A percentile compares a stretch with the other conserved stretches of the same genome.
Conservation (phyloP, 2,329 filamentous ascomycete species). For the Dothideomycetes sp. region DNA sequence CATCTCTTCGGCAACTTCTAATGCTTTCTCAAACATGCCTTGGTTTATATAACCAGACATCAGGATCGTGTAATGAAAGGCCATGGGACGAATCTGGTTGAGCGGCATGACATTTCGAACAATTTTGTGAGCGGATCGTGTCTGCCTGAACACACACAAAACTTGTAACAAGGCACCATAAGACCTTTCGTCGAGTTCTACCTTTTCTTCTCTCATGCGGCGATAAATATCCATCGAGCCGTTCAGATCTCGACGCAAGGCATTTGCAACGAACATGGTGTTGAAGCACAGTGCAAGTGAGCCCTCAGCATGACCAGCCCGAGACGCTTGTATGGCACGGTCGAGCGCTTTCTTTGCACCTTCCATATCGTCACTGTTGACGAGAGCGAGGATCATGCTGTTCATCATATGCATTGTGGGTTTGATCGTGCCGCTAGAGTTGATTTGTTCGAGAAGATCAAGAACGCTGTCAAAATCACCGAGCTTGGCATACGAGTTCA, state of each 20-base stretch:
- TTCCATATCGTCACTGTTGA: constrained; percentile 38
- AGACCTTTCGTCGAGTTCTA: constrained; percentile 48
- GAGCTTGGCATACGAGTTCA: constrained; percentile 59
- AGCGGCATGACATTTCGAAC: constrained; percentile 41
- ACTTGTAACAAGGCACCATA: constrained; percentile 54
- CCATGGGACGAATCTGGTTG: constrained; percentile 35
- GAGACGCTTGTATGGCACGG: constrained; percentile 37
- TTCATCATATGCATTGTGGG: constrained; percentile 52
- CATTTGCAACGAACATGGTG: constrained; percentile 60
- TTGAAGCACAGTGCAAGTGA: constrained; percentile 66
- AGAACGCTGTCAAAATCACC: constrained; percentile 66
- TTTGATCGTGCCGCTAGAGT: constrained; percentile 37
- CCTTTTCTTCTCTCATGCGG: constrained; percentile 44
- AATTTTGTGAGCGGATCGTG: constrained; percentile 48
- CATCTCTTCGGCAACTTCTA: constrained; percentile 42
- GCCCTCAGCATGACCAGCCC: constrained; percentile 39
- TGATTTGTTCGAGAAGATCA: constrained; percentile 54
- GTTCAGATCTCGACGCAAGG: constrained; percentile 50
- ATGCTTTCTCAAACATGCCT: constrained; percentile 37
- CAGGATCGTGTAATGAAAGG: constrained; percentile 45
- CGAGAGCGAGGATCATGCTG: constrained; percentile 55
- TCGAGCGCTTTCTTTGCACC: constrained; percentile 44
- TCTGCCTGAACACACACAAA: constrained; percentile 43
- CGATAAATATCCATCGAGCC: constrained; percentile 46
- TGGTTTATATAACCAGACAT: constrained; percentile 42